Evolutionary conservation across 1,284 basidiomycete genomes (phyloP).

Genomic region (Cystobasidium pallidum): DNA sequence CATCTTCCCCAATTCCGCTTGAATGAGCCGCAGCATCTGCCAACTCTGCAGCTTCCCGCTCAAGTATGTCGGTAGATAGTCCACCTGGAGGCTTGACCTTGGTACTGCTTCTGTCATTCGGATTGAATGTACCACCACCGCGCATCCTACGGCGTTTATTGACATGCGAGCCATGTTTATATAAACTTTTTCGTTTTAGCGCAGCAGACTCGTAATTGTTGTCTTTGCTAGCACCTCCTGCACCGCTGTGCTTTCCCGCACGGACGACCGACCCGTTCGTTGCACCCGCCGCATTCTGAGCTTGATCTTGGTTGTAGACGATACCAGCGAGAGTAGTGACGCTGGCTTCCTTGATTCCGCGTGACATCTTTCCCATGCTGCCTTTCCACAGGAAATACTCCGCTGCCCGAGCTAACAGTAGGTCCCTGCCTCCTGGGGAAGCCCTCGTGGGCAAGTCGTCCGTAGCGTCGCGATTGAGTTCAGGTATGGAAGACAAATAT

Average conservation of each 20-base stretch:
- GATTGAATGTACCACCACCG: slow-evolving; percentile 50
- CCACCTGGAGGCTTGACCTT: slow-evolving; percentile 62
- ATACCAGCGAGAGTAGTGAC: slow-evolving; percentile 26
- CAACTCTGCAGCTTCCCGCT: slow-evolving; percentile 63
- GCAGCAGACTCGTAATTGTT: slow-evolving; percentile 61
- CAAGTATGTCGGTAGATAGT: slow-evolving; percentile 46
- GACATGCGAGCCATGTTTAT: slow-evolving; percentile 56
- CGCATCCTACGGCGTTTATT: slow-evolving; percentile 57
- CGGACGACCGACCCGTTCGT: not conserved
- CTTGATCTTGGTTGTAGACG: slow-evolving; percentile 13
- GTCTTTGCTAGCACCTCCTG: not conserved
- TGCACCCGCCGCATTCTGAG: slow-evolving; percentile 16
- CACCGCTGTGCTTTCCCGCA: not conserved
- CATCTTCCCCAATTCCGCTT: slow-evolving; percentile 7
- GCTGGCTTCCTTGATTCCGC: slow-evolving; percentile 45
- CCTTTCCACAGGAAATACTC: slow-evolving; percentile 82
- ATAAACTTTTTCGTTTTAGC: slow-evolving; percentile 71
- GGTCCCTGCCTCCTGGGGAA: slow-evolving; percentile 47
- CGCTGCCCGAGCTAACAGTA: slow-evolving; percentile 32
- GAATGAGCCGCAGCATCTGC: slow-evolving; percentile 46
- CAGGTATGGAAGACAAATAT: slow-evolving; percentile 71
- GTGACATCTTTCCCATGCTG: slow-evolving; percentile 59
- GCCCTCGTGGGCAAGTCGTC: slow-evolving; percentile 8
- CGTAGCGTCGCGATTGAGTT: slow-evolving; percentile 62
- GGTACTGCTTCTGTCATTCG: slow-evolving; percentile 47